Percentiles rank a stretch among this genome's conserved stretches.
These are phyloP conservation scores for Penicillium lagena DNA, from an alignment of 495 filamentous ascomycete genomes.

Conservation along the genomic window DNA sequence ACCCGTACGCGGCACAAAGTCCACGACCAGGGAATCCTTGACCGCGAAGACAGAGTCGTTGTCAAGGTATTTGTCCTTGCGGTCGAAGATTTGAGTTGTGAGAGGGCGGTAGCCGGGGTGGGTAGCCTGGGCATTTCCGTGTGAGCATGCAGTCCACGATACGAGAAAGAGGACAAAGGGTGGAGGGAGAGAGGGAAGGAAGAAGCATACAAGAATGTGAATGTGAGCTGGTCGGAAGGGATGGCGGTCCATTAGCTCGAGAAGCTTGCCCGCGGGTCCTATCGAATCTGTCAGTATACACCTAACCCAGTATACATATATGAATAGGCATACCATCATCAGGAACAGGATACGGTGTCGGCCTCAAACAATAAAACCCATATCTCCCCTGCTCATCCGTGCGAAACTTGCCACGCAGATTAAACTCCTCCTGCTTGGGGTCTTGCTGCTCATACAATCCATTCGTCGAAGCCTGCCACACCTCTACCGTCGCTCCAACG, in stretches of 20 bases:
- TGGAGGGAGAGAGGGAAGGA: not conserved
- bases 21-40: conserved; percentile 66
- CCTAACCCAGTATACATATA: not conserved
- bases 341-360: conserved; percentile 68
- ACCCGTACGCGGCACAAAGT: conserved; percentile 52
- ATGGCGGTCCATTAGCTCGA: conserved; percentile 58
- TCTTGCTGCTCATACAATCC: conserved; percentile 81
- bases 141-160: not conserved
- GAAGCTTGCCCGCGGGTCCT: conserved; percentile 41
- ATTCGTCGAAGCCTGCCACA: conserved; percentile 73
- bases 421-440: conserved; percentile 61
- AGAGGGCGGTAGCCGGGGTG: conserved; percentile 48
- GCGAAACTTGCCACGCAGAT: conserved; percentile 64
- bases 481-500: conserved; percentile 57
- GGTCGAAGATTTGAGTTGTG: conserved; percentile 70
- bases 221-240: conserved; percentile 83
- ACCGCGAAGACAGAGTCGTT: conserved; percentile 73
- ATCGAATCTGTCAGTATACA: not conserved
- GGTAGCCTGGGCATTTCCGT: conserved; percentile 26
- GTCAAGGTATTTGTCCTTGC: conserved; percentile 51
- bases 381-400: conserved; percentile 62
- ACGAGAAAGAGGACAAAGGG: too few species aligned
- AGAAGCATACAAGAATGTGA: conserved; percentile 62
- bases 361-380: conserved; percentile 59
- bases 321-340: conserved; percentile 55